A percentile compares a stretch with the other conserved stretches of the same genome.
Evolutionary conservation across 352 stramenopile genomes (phyloP).

Genomic region (Discostella stelligera): DNA sequence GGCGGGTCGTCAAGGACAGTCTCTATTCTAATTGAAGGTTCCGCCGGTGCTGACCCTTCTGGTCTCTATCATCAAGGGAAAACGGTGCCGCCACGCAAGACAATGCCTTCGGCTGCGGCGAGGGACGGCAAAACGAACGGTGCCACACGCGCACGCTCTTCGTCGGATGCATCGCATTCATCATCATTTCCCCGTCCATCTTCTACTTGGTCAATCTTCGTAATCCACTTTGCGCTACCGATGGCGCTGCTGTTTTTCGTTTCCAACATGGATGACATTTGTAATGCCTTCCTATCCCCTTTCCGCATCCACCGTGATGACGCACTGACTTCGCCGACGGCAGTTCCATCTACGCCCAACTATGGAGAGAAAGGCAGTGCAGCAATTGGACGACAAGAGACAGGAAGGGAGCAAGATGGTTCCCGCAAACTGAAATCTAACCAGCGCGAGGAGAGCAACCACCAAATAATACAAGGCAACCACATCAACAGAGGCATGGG

Average conservation of each 20-base stretch:
- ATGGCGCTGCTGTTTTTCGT: slow-evolving; percentile 19
- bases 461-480: neutral
- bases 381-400: neutral
- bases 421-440: neutral
- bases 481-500: neutral
- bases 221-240: slow-evolving; percentile 36
- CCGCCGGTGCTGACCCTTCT: too few relatives aligned
- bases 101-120: neutral
- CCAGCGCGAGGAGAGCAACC: neutral
- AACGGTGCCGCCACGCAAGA: too few relatives aligned
- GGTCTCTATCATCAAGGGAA: too few relatives aligned
- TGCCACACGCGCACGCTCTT: neutral
- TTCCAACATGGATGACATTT: slow-evolving; percentile 33
- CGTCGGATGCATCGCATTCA: neutral
- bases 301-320: neutral
- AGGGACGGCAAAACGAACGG: neutral
- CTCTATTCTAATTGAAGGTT: too few relatives aligned
- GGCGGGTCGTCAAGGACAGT: too few relatives aligned
- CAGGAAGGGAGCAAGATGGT: neutral
- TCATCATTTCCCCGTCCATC: neutral
- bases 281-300: neutral
- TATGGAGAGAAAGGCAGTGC: neutral
- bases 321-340: neutral
- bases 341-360: neutral
- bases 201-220: slow-evolving; percentile 27